Conservation (phyloP, 164 flowering plant species). For the Magnolia officinalis region DNA sequence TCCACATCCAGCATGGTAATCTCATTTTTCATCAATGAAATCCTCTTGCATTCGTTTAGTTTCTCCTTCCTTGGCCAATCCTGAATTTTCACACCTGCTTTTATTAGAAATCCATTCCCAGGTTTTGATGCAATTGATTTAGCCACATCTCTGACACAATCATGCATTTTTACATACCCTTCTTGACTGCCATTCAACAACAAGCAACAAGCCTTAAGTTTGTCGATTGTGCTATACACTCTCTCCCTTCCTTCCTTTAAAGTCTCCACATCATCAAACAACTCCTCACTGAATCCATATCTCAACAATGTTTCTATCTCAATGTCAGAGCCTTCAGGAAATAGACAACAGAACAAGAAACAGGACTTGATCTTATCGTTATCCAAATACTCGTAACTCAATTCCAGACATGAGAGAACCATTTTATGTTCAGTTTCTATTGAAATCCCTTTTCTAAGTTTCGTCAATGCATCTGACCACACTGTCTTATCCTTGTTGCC, state of each 20-base stretch:
- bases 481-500: neutral
- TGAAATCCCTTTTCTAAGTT: conserved; percentile 3
- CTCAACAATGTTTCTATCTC: neutral
- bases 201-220: conserved; percentile 16
- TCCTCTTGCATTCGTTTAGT: neutral
- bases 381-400: conserved; percentile 19
- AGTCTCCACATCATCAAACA: neutral
- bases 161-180: conserved; percentile 12
- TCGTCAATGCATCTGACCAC: conserved; percentile 14
- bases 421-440: conserved; percentile 9
- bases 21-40: conserved; percentile 5
- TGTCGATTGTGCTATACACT: neutral
- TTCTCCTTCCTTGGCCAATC: conserved; percentile 14
- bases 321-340: conserved; percentile 13
- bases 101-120: neutral
- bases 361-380: conserved; percentile 12
- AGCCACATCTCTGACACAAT: conserved; percentile 15
- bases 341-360: conserved; percentile 22
- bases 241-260: conserved; percentile 11
- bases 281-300: conserved; percentile 13
- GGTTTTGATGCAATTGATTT: conserved; percentile 9
- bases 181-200: conserved; percentile 10
- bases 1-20: neutral
- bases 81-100: neutral
- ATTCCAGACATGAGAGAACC: conserved; percentile 8